Percentiles rank a stretch among this genome's conserved stretches.
Evolutionary conservation across 192 early-diverging fungal genomes (phyloP).

Genomic region (Radiomyces spectabilis): DNA sequence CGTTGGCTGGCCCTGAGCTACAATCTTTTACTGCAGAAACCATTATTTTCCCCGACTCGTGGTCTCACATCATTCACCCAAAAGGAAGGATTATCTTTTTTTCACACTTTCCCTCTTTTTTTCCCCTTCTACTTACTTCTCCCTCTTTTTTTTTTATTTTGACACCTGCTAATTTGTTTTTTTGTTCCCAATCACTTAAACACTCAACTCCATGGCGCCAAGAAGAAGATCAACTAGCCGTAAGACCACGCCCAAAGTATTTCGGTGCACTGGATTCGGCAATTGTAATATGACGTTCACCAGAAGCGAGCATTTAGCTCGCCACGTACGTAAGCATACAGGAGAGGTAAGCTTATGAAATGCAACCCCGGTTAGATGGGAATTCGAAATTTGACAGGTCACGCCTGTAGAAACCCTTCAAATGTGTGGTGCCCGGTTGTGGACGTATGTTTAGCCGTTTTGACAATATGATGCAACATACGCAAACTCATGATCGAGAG

Average conservation of each 20-base stretch:
- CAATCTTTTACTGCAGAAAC: no score
- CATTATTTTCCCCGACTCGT: no score
- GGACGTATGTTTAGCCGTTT: constrained; percentile 63
- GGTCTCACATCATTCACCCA: no score
- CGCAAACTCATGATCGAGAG: constrained; percentile 44
- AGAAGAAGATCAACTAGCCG: background rate
- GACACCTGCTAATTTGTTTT: background rate
- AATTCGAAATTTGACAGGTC: background rate
- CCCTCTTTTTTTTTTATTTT: background rate
- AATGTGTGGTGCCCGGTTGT: constrained; percentile 58
- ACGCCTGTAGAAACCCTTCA: constrained; percentile 56
- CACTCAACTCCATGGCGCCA: background rate
- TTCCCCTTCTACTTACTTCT: background rate
- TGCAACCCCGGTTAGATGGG: background rate
- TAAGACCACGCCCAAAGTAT: constrained; percentile 20
- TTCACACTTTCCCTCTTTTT: background rate
- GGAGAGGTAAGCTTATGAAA: constrained; percentile 7
- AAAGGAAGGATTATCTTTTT: no score
- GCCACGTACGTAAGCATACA: constrained; percentile 30
- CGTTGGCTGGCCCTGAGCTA: no score
- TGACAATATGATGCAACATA: constrained; percentile 76
- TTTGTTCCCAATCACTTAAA: background rate
- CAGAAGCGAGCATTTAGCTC: constrained; percentile 37
- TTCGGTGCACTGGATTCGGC: constrained; percentile 40
- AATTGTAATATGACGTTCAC: constrained; percentile 40